Conservation (phyloP, 2,329 filamentous ascomycete species). For the Penicillium sp. region DNA sequence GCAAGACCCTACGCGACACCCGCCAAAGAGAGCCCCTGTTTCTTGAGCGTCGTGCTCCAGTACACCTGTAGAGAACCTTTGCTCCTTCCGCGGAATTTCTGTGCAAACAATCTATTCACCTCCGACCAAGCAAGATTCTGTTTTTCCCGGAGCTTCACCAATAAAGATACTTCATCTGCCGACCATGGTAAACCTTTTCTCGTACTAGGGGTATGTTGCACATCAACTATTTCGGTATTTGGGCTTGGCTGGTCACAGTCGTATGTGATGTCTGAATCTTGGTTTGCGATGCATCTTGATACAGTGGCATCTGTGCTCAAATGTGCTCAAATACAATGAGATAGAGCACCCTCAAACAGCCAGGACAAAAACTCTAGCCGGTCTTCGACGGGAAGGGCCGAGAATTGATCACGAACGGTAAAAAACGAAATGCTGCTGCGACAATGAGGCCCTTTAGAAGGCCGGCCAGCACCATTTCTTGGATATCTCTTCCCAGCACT, state of each 20-base stretch:
- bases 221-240: not conserved
- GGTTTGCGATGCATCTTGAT: not conserved
- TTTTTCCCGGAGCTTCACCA: constrained; percentile 7
- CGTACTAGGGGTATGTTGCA: not conserved
- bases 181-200: constrained; percentile 6
- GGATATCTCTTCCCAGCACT: no score
- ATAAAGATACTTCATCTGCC: constrained; percentile 2
- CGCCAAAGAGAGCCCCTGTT: no score
- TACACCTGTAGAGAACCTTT: constrained; percentile 16
- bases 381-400: no score
- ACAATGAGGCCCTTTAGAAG: no score
- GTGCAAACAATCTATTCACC: constrained; percentile 1
- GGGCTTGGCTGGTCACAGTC: not conserved
- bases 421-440: no score
- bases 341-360: no score
- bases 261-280: not conserved
- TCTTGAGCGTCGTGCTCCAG: constrained; percentile 16
- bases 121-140: constrained; percentile 9
- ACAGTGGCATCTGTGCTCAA: not conserved
- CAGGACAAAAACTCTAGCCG: no score
- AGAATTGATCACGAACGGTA: no score
- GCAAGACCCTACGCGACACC: no score
- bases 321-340: not conserved
- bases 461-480: no score
- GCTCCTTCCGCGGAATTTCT: constrained; percentile 13